These are phyloP conservation scores for Jimgerdemannia flammicorona DNA, from an alignment of 192 early-diverging fungal species.

Conservation along the genomic window DNA sequence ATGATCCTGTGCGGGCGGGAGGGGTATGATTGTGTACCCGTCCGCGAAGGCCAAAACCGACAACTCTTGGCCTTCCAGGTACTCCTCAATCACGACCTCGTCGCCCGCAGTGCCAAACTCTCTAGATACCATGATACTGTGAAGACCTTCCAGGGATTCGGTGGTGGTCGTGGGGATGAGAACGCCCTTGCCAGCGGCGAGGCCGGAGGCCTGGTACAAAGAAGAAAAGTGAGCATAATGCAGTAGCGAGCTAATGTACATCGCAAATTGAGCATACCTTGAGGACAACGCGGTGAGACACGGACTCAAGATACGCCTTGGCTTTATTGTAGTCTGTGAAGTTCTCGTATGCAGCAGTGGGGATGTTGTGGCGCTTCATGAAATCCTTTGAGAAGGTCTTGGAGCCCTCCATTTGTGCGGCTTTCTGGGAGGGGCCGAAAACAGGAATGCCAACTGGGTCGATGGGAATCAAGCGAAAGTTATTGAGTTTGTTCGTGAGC, in stretches of 20 bases:
- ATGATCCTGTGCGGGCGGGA: slow-evolving; percentile 98
- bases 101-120: slow-evolving; percentile 88
- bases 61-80: slow-evolving; percentile 90
- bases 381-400: slow-evolving; percentile 99
- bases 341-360: slow-evolving; percentile 88
- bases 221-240: background rate
- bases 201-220: slow-evolving; percentile 70
- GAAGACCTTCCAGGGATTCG: slow-evolving; percentile 83
- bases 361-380: slow-evolving; percentile 94
- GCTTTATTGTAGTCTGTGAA: slow-evolving; percentile 81
- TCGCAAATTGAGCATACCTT: slow-evolving; percentile 44
- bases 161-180: slow-evolving; percentile 80
- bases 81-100: slow-evolving; percentile 96
- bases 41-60: slow-evolving; percentile 89
- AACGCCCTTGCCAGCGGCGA: slow-evolving; percentile 98
- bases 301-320: slow-evolving; percentile 54
- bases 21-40: slow-evolving; percentile 86
- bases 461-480: slow-evolving; percentile 3
- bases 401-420: slow-evolving; percentile 93
- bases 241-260: background rate
- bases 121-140: slow-evolving; percentile 84
- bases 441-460: slow-evolving; percentile 76
- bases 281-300: slow-evolving; percentile 73
- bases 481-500: background rate
- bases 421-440: slow-evolving; percentile 88